phyloP scores from a whole-genome alignment of 306 rosid genomes.

The Prunus fruticosa region DNA sequence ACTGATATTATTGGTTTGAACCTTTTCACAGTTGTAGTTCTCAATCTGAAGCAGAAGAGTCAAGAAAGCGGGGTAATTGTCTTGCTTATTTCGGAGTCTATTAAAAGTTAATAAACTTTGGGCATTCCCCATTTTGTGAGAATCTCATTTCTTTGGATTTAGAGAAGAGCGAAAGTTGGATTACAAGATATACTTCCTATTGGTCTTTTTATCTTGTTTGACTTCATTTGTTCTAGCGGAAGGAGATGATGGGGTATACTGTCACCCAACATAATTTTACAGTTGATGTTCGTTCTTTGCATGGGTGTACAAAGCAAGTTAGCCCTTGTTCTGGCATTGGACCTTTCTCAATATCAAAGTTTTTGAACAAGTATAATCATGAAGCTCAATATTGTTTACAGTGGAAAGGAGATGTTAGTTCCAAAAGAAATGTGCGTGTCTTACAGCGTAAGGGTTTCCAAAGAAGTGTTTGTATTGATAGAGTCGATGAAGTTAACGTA shows the following conservation, averaged over 20 bases:
- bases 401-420: constrained; percentile 33
- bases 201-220: constrained; percentile 12
- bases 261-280: constrained; percentile 39
- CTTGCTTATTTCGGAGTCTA: neutral
- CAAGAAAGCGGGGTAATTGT: constrained; percentile 6
- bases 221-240: constrained; percentile 14
- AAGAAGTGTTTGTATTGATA: constrained; percentile 47
- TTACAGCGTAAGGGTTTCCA: constrained; percentile 38
- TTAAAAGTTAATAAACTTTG: neutral
- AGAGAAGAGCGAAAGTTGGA: neutral
- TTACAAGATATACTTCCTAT: neutral
- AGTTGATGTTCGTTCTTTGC: constrained; percentile 33
- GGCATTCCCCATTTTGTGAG: neutral
- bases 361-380: constrained; percentile 15
- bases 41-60: constrained; percentile 13
- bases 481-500: constrained; percentile 42
- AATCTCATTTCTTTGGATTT: neutral
- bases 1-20: constrained; percentile 7
- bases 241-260: constrained; percentile 45
- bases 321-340: constrained; percentile 28
- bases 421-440: constrained; percentile 13
- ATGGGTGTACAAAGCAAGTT: constrained; percentile 36
- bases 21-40: constrained; percentile 23
- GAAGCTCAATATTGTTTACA: constrained; percentile 24
- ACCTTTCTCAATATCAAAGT: constrained; percentile 23